phyloP scores from a whole-genome alignment of 1,139 yeast genomes.

The Kodamaea derodonti region DNA sequence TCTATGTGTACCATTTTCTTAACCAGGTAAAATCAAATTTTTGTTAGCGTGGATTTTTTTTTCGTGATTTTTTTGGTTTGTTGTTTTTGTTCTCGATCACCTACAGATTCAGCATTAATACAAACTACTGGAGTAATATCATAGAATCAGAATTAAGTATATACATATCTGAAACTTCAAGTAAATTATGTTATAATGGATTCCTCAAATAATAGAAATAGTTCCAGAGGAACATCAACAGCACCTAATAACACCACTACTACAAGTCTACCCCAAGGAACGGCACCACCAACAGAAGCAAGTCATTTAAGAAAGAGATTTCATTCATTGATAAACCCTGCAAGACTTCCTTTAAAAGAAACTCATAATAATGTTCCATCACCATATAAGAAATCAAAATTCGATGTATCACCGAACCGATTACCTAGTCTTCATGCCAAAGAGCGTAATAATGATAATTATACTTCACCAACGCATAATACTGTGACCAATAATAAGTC shows the following conservation, averaged over 20 bases:
- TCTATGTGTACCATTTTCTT: no score
- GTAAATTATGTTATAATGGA: slow-evolving; percentile 5
- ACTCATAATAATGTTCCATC: slow-evolving; percentile 42
- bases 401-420: slow-evolving; percentile 9
- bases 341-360: slow-evolving; percentile 42
- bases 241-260: slow-evolving; percentile 1
- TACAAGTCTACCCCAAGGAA: neutral
- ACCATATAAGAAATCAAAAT: slow-evolving; percentile 28
- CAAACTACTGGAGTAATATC: no score
- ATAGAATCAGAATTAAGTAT: no score
- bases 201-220: slow-evolving; percentile 5
- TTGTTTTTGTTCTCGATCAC: neutral
- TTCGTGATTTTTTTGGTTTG: neutral
- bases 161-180: no score
- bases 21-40: no score
- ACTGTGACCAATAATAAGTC: no score
- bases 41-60: neutral
- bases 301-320: slow-evolving; percentile 11
- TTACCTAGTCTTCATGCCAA: neutral
- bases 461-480: no score
- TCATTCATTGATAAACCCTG: slow-evolving; percentile 11
- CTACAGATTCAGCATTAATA: no score
- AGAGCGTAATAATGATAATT: no score
- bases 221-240: slow-evolving; percentile 2
- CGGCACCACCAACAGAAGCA: slow-evolving; percentile 6